Evolutionary conservation across 1,139 yeast genomes (phyloP), one percentile per base, ranked within the genome.

Genomic region (Tardiomyces digboiensis): DNA sequence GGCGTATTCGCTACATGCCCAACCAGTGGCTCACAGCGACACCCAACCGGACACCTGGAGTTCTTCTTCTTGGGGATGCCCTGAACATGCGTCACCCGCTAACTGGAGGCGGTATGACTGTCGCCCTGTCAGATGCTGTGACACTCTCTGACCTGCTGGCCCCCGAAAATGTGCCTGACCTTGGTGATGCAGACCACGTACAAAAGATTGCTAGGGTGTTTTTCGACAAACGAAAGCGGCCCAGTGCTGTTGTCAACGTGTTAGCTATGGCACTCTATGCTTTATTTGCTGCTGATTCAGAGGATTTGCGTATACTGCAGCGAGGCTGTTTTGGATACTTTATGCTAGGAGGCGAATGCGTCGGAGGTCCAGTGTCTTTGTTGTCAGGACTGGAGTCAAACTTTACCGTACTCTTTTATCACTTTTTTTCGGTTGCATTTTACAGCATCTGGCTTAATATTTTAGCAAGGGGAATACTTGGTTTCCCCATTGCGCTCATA

Each of bases 41-140:
- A 48, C 70, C 74, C 42, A 78, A 76, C 54, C 70, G 71, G 18
- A 72, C 77, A 41, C 79, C 79, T 14, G 99, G 99, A n/a, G 68
- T 88, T 44, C 71, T 91, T 39, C 73, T 91, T 55, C 62, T 91
- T 40, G 99, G 99, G 38, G 99, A 91, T 61, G 87, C 98, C 2
- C 73, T 89, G 58, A 91, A 91, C 63, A 91, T 91, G 97, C 77
- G 99, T 61, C 99, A 91, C 63, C 99, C 99, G 18, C 74, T 91
- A 51, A 91, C 98, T 1, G 99, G 99, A 40, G 98, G 98, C 48
- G 99, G 99, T 49, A 91, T 91, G 99, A 89, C 97, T 10, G 98
- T 91, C 39, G 97, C 97, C 0, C 71, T 93, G 49, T 84, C 80
- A 59, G 99, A 91, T 61, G 91, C 89, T 5, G 87, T 74, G 16